Evolutionary conservation across 176 grass and related monocot genomes (phyloP), one percentile per base, ranked within the genome.

Genomic region (Cenchrus americanus): DNA sequence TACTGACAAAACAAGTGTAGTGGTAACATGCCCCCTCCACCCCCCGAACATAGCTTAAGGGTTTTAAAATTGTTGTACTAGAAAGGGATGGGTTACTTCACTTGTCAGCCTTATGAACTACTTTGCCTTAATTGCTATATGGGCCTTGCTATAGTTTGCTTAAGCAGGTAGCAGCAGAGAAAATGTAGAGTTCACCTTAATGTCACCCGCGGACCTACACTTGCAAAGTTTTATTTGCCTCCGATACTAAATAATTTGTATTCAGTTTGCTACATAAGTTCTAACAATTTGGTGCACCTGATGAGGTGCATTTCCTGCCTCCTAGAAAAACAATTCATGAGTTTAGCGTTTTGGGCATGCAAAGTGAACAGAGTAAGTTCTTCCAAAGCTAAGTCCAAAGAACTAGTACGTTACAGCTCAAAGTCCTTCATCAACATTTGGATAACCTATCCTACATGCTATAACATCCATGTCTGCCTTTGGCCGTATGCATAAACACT

Each of bases 101-200:
- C 76, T 85, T 81, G 30, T 65, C 24, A 84, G 66, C 67, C 57
- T 57, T 9, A 5, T 23, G 34, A 53, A 17, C 24, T 64, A 66
- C 14, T 3, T 21, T 67, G 75, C 1, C 24, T 30, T 23, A 34
- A 53, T 13, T 46, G 5, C 3, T 63, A 64, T 60, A 69, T 24
- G 1, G 3, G 1, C 40, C 48, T 51, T 23, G n/a, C 5, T 71
- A 49, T 12, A 9, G 5, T 13, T 8, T 44, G 51, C 4, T 37
- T 17, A 17, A 37, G 12, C 63, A 55, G 18, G 34, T 10, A 43
- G 22, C 10, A 32, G 18, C 55, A 22, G 19, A 10, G 23, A 24
- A 66, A 81, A 41, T 53, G 72, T 21, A 80, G 43, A 47, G 18
- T 80, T 32, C 46, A 2, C 7, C 32, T 34, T 1, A 34, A 34